phyloP scores from a whole-genome alignment of 2,329 filamentous ascomycete genomes.

The Alternaria brassicae region DNA sequence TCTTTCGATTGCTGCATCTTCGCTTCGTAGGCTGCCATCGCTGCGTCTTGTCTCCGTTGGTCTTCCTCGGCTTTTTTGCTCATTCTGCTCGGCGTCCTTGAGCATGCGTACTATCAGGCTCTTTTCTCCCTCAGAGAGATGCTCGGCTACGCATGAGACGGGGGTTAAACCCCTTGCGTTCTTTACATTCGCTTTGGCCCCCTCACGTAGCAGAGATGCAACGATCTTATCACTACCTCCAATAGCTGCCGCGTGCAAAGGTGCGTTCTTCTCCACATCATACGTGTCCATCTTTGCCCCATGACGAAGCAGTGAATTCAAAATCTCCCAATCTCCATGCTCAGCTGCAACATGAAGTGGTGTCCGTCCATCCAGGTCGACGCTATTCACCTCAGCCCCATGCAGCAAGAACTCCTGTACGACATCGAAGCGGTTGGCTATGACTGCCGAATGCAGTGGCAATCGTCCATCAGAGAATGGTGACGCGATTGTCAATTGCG shows the following conservation, averaged over 20 bases:
- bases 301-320: constrained; percentile 25
- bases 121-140: constrained; percentile 24
- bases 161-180: constrained; percentile 30
- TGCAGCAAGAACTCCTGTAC: constrained; percentile 34
- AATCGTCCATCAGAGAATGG: constrained; percentile 33
- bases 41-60: constrained; percentile 7
- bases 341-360: constrained; percentile 34
- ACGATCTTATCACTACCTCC: constrained; percentile 27
- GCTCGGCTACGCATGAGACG: constrained; percentile 20
- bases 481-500: constrained; percentile 29
- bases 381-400: constrained; percentile 24
- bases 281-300: constrained; percentile 24
- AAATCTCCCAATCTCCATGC: constrained; percentile 31
- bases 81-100: constrained; percentile 27
- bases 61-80: constrained; percentile 15
- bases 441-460: constrained; percentile 38
- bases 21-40: constrained; percentile 12
- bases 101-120: constrained; percentile 30
- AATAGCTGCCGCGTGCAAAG: constrained; percentile 29
- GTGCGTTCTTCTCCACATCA: constrained; percentile 30
- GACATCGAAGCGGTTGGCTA: constrained; percentile 33
- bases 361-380: constrained; percentile 25
- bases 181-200: constrained; percentile 24
- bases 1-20: constrained; percentile 15
- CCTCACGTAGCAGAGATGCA: constrained; percentile 23